phyloP scores from a whole-genome alignment of 2,329 filamentous ascomycete genomes.

The Lecanoromycetidae sp. region DNA sequence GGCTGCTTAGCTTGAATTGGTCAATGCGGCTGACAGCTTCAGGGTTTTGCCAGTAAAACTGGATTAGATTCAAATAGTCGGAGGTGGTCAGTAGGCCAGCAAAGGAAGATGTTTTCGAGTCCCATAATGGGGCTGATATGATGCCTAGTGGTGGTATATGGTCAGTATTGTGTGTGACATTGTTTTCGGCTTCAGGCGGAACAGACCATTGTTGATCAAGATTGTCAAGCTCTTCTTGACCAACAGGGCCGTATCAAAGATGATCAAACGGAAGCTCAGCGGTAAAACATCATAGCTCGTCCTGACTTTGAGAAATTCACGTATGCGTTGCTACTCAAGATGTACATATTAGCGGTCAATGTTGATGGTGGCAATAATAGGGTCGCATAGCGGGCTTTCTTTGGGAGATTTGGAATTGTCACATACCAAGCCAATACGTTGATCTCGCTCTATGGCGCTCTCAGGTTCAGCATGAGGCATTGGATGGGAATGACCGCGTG shows the following conservation, averaged over 20 bases:
- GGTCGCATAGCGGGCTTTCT: no score
- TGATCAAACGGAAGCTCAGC: slow-evolving; percentile 86
- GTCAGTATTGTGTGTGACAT: slow-evolving; percentile 10
- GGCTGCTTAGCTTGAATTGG: slow-evolving; percentile 80
- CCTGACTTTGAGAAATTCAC: slow-evolving; percentile 89
- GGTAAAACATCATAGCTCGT: slow-evolving; percentile 97
- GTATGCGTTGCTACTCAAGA: slow-evolving; percentile 61
- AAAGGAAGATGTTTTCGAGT: slow-evolving; percentile 84
- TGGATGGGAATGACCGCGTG: slow-evolving; percentile 28
- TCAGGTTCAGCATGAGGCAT: slow-evolving; percentile 30
- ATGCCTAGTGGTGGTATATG: slow-evolving; percentile 53
- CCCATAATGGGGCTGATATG: slow-evolving; percentile 93
- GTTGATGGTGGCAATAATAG: neutral
- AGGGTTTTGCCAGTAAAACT: slow-evolving; percentile 97
- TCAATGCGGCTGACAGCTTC: slow-evolving; percentile 82
- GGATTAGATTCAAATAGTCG: slow-evolving; percentile 97
- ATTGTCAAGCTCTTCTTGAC: slow-evolving; percentile 97
- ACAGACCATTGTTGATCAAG: slow-evolving; percentile 79
- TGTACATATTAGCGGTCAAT: slow-evolving; percentile 6
- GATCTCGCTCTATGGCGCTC: slow-evolving; percentile 37
- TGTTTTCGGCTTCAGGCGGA: neutral
- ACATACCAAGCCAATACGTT: slow-evolving; percentile 36
- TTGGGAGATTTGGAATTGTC: neutral
- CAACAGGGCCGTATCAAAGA: slow-evolving; percentile 86
- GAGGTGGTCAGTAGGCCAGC: slow-evolving; percentile 89